Evolutionary conservation across 768 basidiomycete genomes (phyloP).

Genomic region (Dioszegia aurantiaca): DNA sequence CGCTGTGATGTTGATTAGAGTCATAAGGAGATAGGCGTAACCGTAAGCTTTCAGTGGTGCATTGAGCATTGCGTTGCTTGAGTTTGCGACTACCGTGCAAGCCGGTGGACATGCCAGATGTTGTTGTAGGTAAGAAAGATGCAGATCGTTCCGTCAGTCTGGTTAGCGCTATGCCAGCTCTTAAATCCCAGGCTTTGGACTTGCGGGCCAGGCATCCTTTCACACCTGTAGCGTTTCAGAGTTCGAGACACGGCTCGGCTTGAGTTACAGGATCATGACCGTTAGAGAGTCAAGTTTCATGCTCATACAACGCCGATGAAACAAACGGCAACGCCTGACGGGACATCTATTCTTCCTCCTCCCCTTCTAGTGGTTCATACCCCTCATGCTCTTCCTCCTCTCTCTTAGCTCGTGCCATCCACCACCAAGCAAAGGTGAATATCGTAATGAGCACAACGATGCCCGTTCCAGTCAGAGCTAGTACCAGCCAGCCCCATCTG

Average conservation of each 20-base stretch:
- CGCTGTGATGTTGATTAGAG: no score
- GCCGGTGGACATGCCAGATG: slow-evolving; percentile 14
- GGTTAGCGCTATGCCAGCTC: no score
- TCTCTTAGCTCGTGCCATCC: slow-evolving; percentile 55
- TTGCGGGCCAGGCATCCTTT: not conserved
- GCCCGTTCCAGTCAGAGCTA: slow-evolving; percentile 63
- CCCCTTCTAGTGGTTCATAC: slow-evolving; percentile 82
- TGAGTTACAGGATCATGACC: no score
- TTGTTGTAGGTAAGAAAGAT: not conserved
- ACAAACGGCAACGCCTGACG: not conserved
- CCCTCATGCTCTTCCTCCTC: slow-evolving; percentile 65
- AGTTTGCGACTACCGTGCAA: not conserved
- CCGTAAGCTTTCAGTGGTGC: no score
- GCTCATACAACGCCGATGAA: not conserved
- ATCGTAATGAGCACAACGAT: slow-evolving; percentile 68
- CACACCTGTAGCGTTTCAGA: not conserved
- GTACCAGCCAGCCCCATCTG: slow-evolving; percentile 56
- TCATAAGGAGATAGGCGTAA: no score
- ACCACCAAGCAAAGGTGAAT: slow-evolving; percentile 66
- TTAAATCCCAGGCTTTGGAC: no score
- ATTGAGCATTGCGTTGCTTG: not conserved
- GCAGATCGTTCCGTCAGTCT: no score
- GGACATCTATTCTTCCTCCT: slow-evolving; percentile 48
- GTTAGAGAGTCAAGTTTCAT: not conserved
- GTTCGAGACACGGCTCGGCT: no score